Evolutionary conservation across 768 basidiomycete genomes (phyloP).

Genomic region (Pisolithus marmoratus): DNA sequence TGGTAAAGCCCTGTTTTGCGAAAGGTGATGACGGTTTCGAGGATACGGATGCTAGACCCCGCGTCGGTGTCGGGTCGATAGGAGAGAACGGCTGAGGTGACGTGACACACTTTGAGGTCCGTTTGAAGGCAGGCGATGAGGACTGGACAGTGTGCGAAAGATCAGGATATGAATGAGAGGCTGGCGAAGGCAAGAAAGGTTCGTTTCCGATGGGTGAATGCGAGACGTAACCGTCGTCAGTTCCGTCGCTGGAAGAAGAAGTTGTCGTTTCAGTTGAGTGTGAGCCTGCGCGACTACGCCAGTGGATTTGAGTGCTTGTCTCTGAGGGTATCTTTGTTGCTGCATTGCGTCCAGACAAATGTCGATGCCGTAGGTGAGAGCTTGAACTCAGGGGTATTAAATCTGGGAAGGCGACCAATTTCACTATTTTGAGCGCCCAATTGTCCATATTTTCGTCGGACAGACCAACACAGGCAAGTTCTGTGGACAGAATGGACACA

Average conservation of each 20-base stretch:
- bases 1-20: slow-evolving; percentile 8
- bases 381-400: slow-evolving; percentile 41
- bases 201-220: slow-evolving; percentile 43
- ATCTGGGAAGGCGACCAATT: slow-evolving; percentile 72
- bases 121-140: slow-evolving; percentile 29
- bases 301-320: slow-evolving; percentile 15
- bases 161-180: slow-evolving; percentile 42
- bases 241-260: slow-evolving; percentile 30
- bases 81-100: slow-evolving; percentile 29
- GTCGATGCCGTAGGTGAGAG: slow-evolving; percentile 3
- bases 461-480: slow-evolving; percentile 72
- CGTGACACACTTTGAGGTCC: slow-evolving; percentile 33
- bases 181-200: slow-evolving; percentile 29
- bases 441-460: slow-evolving; percentile 61
- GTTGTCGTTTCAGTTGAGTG: slow-evolving; percentile 21
- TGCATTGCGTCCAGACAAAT: not conserved
- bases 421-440: slow-evolving; percentile 75
- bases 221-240: slow-evolving; percentile 50
- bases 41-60: slow-evolving; percentile 6
- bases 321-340: slow-evolving; percentile 3
- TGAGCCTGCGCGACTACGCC: slow-evolving; percentile 18
- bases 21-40: slow-evolving; percentile 4
- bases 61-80: slow-evolving; percentile 11
- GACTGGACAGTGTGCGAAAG: slow-evolving; percentile 27
- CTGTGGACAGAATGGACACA: slow-evolving; percentile 60